These are phyloP conservation scores for Alternaria atra DNA, from an alignment of 2,329 filamentous ascomycete species.

Conservation along the genomic window DNA sequence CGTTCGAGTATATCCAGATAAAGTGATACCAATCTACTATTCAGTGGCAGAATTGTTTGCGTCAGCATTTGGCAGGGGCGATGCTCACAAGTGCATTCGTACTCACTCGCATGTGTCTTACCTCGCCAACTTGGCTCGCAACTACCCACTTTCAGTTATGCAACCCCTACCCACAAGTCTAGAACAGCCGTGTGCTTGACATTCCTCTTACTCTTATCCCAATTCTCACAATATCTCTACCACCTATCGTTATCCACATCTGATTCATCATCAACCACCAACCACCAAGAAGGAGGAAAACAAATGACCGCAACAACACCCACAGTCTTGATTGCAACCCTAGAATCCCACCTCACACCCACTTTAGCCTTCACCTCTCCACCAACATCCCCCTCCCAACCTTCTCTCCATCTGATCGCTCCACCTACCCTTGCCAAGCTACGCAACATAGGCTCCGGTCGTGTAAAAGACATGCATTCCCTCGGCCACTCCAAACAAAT, in stretches of 20 bases:
- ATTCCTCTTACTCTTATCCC: neutral
- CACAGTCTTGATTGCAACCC: slow-evolving; percentile 32
- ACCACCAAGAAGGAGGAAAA: neutral
- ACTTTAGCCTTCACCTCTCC: slow-evolving; percentile 14
- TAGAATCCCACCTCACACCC: slow-evolving; percentile 38
- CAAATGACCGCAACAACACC: slow-evolving; percentile 7
- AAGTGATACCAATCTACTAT: neutral
- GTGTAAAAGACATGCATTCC: slow-evolving; percentile 36
- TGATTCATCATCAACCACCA: neutral
- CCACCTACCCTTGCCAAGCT: slow-evolving; percentile 32
- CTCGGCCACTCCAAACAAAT: slow-evolving; percentile 35
- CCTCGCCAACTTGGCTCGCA: neutral
- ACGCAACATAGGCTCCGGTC: slow-evolving; percentile 30
- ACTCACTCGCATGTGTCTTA: neutral
- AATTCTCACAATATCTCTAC: neutral
- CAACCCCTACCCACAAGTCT: neutral
- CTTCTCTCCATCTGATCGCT: slow-evolving; percentile 30
- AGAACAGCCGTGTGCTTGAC: neutral
- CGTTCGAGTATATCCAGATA: neutral
- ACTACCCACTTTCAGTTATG: neutral
- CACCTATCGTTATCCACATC: neutral
- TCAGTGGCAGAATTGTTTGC: neutral
- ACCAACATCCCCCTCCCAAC: slow-evolving; percentile 13
- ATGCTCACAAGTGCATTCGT: neutral
- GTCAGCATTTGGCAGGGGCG: neutral